Percentiles rank a stretch among this genome's conserved stretches.
These are phyloP conservation scores for Calocybe indica DNA, from an alignment of 768 basidiomycete species.

Conservation along the genomic window DNA sequence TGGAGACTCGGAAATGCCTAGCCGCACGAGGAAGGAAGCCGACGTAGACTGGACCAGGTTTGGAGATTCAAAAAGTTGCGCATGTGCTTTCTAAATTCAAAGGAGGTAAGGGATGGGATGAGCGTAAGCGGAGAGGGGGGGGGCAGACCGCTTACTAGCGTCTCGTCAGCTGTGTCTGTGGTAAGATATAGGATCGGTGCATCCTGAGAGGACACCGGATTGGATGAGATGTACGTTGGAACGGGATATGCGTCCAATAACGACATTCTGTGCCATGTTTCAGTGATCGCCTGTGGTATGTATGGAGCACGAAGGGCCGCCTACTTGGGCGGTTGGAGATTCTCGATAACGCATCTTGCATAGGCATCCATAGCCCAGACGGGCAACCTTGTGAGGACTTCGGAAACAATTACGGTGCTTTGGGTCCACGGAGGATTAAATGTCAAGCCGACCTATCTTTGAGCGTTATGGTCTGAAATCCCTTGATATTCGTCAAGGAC, in stretches of 20 bases:
- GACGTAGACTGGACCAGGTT: constrained; percentile 52
- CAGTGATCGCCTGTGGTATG: not conserved
- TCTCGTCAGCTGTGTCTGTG: constrained; percentile 12
- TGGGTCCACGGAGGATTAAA: constrained; percentile 46
- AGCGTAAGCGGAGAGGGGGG: not conserved
- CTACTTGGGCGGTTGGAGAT: constrained; percentile 42
- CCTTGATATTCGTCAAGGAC: not conserved
- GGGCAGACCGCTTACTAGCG: constrained; percentile 13
- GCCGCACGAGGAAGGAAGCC: constrained; percentile 44
- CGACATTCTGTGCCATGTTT: constrained; percentile 29
- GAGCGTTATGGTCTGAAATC: not conserved
- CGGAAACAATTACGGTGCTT: constrained; percentile 45
- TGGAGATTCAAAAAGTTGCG: constrained; percentile 42
- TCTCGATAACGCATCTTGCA: constrained; percentile 33
- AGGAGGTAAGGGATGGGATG: constrained; percentile 6
- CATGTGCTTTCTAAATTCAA: constrained; percentile 22
- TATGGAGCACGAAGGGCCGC: not conserved
- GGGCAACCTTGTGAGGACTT: constrained; percentile 42
- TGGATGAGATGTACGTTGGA: constrained; percentile 38
- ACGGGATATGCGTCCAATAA: constrained; percentile 50
- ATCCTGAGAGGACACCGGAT: constrained; percentile 27
- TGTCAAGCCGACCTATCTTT: constrained; percentile 40
- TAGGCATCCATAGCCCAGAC: constrained; percentile 45
- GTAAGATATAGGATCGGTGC: constrained; percentile 53
- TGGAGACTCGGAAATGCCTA: constrained; percentile 12